Evolutionary conservation across 495 filamentous ascomycete genomes (phyloP).

Genomic region (Aspergillus ostianus): DNA sequence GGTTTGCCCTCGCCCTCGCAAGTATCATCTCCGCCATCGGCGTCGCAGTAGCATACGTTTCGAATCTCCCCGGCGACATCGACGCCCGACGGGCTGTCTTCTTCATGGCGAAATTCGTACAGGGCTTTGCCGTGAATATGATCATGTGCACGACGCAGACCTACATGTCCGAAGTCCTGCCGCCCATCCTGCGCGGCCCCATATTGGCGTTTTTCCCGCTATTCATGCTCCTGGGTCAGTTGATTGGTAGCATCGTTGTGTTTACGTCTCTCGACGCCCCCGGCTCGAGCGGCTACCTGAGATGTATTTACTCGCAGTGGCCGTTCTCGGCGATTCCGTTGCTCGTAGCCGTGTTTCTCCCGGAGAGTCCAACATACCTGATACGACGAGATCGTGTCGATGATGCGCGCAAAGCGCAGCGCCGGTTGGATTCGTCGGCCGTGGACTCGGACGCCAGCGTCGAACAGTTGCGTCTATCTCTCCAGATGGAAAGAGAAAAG

Average conservation of each 20-base stretch:
- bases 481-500: conserved; percentile 26
- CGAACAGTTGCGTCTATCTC: conserved; percentile 22
- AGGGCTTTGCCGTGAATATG: conserved; percentile 42
- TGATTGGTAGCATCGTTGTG: conserved; percentile 43
- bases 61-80: conserved; percentile 28
- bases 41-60: conserved; percentile 35
- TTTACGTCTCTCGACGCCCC: conserved; percentile 23
- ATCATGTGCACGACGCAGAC: conserved; percentile 43
- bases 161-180: conserved; percentile 47
- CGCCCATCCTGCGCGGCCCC: conserved; percentile 39
- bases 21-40: conserved; percentile 38
- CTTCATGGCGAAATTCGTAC: conserved; percentile 34
- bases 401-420: conserved; percentile 49
- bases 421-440: conserved; percentile 15
- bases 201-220: conserved; percentile 44
- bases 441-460: conserved; percentile 18
- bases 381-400: conserved; percentile 60
- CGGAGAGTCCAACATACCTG: conserved; percentile 74
- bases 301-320: conserved; percentile 36
- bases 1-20: conserved; percentile 32
- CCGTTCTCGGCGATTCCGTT: conserved; percentile 48
- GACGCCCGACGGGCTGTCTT: conserved; percentile 30
- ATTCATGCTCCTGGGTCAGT: conserved; percentile 45
- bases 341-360: conserved; percentile 65
- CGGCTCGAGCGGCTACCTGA: conserved; percentile 22